These are phyloP conservation scores for Truncatella angustata DNA, from an alignment of 2,329 filamentous ascomycete species.

Conservation along the genomic window DNA sequence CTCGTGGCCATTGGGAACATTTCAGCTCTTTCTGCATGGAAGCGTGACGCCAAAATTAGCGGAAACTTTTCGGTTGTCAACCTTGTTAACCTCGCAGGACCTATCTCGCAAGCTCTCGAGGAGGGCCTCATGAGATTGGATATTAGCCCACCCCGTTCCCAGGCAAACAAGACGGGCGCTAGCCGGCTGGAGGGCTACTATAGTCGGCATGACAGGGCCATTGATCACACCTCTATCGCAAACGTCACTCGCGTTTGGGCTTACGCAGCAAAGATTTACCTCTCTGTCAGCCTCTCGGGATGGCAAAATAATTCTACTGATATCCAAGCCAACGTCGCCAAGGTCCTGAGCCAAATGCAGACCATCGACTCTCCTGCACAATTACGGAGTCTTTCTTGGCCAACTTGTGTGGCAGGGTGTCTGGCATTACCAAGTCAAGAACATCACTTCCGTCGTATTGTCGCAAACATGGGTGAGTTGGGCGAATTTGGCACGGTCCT, in stretches of 20 bases:
- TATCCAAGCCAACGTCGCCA: not conserved
- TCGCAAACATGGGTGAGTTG: not conserved
- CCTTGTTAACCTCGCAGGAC: not conserved
- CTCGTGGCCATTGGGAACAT: not conserved
- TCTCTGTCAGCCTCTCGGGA: slow-evolving; percentile 1
- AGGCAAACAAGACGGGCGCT: not conserved
- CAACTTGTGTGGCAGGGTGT: not conserved
- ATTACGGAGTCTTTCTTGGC: not conserved
- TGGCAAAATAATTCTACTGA: not conserved
- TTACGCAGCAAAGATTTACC: not conserved
- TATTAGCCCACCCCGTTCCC: not conserved
- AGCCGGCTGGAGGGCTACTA: not conserved
- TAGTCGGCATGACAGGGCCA: not conserved
- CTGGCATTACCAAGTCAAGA: not conserved
- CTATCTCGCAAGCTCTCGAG: not conserved
- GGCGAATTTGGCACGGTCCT: not conserved
- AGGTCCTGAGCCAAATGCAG: not conserved
- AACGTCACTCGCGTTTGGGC: not conserved
- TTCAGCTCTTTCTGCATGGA: slow-evolving; percentile 1
- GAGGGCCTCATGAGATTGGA: not conserved
- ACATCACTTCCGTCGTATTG: not conserved
- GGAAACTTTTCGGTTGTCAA: not conserved
- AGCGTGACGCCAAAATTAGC: not conserved
- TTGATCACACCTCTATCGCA: not conserved
- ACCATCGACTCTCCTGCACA: not conserved